These are phyloP conservation scores for Debaryomyces subglobosus DNA, from an alignment of 1,139 yeast species.

Conservation along the genomic window DNA sequence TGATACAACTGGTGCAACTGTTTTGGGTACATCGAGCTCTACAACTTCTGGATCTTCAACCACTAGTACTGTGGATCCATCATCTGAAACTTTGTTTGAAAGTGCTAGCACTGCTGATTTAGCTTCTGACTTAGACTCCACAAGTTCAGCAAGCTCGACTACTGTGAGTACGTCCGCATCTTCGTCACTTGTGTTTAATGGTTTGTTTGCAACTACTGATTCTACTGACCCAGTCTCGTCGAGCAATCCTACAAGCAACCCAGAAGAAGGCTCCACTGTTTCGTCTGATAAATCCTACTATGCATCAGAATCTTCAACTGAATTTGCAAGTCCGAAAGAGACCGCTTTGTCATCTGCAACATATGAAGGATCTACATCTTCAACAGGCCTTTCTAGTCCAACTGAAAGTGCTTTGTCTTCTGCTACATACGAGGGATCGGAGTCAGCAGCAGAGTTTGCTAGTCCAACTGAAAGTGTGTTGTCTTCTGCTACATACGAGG, in stretches of 20 bases:
- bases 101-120: neutral
- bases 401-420: constrained; percentile 5
- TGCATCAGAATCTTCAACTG: neutral
- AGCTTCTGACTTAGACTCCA: neutral
- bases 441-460: constrained; percentile 5
- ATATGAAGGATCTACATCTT: neutral
- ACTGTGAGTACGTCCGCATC: neutral
- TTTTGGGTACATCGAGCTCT: neutral
- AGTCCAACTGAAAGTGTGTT: neutral
- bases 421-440: constrained; percentile 3
- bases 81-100: neutral
- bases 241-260: neutral
- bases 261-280: neutral
- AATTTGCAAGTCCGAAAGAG: neutral
- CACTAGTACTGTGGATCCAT: neutral
- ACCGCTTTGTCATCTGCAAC: constrained; percentile 3
- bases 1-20: neutral
- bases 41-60: neutral
- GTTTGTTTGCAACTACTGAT: neutral
- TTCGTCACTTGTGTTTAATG: neutral
- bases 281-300: neutral
- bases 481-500: neutral
- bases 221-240: constrained; percentile 1
- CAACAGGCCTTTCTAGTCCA: constrained; percentile 9
- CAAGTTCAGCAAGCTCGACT: neutral